Evolutionary conservation across 257 asterid genomes (phyloP).

Genomic region (Solanum arcanum): DNA sequence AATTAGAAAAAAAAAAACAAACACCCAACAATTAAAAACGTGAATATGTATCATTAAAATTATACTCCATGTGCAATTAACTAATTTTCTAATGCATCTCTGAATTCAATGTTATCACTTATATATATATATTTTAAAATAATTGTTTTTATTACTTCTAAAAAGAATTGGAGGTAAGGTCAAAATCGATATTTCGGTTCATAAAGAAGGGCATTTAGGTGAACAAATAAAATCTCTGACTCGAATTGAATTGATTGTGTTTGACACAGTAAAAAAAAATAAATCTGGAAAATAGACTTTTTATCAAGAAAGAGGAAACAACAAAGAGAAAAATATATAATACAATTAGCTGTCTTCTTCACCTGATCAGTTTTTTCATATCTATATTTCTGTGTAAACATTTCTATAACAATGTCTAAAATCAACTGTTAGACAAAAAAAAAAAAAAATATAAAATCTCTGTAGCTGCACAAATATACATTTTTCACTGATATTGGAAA

Average conservation of each 20-base stretch:
- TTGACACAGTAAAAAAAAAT: neutral
- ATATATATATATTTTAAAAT: neutral
- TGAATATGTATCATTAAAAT: neutral
- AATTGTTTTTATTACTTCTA: neutral
- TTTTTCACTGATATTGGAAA: neutral
- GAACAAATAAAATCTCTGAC: neutral
- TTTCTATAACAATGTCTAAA: neutral
- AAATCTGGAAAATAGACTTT: neutral
- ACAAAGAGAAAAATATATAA: neutral
- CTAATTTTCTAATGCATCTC: neutral
- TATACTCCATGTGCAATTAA: neutral
- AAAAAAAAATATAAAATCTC: neutral
- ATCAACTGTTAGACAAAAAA: neutral
- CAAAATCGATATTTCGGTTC: neutral
- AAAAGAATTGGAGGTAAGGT: neutral
- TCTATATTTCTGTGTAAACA: neutral
- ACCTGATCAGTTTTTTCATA: neutral
- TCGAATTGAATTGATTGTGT: neutral
- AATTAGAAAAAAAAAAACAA: neutral
- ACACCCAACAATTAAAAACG: neutral
- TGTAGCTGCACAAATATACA: neutral
- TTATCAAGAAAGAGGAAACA: neutral
- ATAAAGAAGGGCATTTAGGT: neutral
- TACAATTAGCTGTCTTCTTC: neutral
- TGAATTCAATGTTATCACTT: neutral